Conservation (phyloP, 2,329 filamentous ascomycete species). For the Curvularia sp. region DNA sequence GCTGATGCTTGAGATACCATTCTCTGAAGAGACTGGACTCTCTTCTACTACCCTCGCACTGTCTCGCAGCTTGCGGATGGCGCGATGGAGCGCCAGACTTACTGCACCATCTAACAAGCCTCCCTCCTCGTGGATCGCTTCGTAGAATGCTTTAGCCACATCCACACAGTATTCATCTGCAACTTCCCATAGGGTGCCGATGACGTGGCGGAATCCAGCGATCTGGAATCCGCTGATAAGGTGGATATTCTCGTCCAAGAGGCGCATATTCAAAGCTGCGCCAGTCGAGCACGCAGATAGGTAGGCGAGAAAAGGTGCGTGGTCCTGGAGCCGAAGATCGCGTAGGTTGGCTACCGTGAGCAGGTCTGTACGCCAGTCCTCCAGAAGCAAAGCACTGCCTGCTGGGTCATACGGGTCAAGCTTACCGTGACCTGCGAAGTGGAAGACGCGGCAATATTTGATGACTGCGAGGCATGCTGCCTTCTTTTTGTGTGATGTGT, state of each 20-base stretch:
- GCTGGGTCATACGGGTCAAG: slow-evolving; percentile 9
- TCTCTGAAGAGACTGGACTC: no score
- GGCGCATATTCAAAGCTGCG: neutral
- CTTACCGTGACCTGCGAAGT: slow-evolving; percentile 16
- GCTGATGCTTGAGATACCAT: no score
- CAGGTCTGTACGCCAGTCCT: neutral
- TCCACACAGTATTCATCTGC: slow-evolving; percentile 44
- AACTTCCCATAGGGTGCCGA: slow-evolving; percentile 54
- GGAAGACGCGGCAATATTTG: neutral
- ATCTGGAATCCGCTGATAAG: slow-evolving; percentile 49
- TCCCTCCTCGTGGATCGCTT: neutral
- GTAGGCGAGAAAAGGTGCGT: neutral
- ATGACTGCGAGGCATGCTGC: neutral
- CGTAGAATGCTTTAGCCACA: slow-evolving; percentile 29
- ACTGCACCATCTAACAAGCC: neutral
- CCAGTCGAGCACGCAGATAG: neutral
- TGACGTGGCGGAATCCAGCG: slow-evolving; percentile 38
- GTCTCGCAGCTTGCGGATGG: neutral
- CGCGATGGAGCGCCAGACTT: neutral
- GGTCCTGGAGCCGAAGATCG: neutral
- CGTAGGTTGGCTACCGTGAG: neutral
- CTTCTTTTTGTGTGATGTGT: no score
- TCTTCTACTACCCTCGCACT: no score
- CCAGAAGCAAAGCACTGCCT: neutral
- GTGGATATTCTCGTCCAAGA: slow-evolving; percentile 51